Evolutionary conservation across 306 rosid genomes (phyloP), one percentile per base, ranked within the genome.

Genomic region (Abrus pulchellus): DNA sequence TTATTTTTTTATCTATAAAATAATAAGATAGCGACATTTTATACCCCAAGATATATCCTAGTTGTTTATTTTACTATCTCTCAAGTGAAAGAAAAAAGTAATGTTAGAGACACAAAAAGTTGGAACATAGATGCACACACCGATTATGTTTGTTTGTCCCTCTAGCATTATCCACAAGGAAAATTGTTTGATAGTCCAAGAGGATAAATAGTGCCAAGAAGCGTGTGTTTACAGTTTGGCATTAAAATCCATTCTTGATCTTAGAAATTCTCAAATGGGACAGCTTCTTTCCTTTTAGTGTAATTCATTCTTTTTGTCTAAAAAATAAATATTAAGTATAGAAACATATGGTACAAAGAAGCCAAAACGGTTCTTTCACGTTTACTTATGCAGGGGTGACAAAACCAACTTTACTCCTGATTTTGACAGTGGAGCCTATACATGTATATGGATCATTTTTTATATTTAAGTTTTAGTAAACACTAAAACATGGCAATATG

Each of bases 21-120:
- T 45, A 45, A 62, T 14, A 34, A 3, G 32, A 48, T 11, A 9
- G 80, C 5, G 45, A 73, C 84, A 64, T 53, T 73, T 81, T 54
- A 68, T 20, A 20, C 82, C 61, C 8, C 38, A 20, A 56, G 43
- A 66, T 48, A 14, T 38, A 45, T 41, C 4, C 68, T 32, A 30
- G 59, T 59, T 62, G 14, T 34, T 34, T 62, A n/a, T 62, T 62
- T 28, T 27, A 10, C 74, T 12, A 2, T 32, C 60, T 33, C 43
- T 27, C 48, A 30, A 29, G 82, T 77, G 27, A 77, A 53, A 77
- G n/a, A n/a, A 6, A 70, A 70, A 70, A 28, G 40, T 70, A 50
- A 8, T 77, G 53, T 32, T 11, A 8, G 13, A 13, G 6, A 49
- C 33, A 63, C 64, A 11, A 50, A 44, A 76, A 66, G 72, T 38